Evolutionary conservation across 2,329 filamentous ascomycete species (phyloP), one percentile per base, ranked within the genome.

Genomic region (Fusarium transvaalense): DNA sequence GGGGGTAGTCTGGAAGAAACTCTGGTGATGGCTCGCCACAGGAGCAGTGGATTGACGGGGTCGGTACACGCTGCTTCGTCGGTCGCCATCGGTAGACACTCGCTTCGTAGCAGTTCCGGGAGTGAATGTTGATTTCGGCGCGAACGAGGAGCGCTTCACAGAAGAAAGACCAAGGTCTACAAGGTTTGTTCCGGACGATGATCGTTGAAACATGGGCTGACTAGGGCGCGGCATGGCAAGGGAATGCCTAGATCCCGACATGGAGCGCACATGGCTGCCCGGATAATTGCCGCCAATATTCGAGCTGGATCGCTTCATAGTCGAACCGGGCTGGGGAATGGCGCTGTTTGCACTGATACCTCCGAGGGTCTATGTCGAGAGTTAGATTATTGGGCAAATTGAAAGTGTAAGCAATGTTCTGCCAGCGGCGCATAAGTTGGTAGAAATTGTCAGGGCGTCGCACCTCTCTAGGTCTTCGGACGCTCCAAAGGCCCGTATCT

Each of bases 301-400:
- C 14, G 93, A 94, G 76, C 90, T 96, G 31, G 92, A 92, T 78
- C 96, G 92, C 84, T 99, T 99, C 86, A 99, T 91, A 39, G 94
- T 93, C 39, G 95, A 98, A 29, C 92, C 87, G 10, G 96, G 95
- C 81, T 97, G 93, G 21, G 96, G 96, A 67, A 99, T 92, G 23
- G 89, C 88, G 21, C 92, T 92, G 79, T 94, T 95, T 78, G 90
- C 89, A 78, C 89, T 95, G 76, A 97, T 89, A 71, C 90, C 90
- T 69, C 91, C 94, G 63, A 98, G 88, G 55, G 96, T 97, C 93
- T 97, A 79, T 67, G 69, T 37, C 37, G 43, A 53, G 34, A n/a
- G 66, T 75, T 57, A 77, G 69, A 64, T 34, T 21, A 10, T 48
- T 46, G 43, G 17, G 19, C 17, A 43, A 35, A 32, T 14, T 25